Base-by-base conservation (phyloP, 495 filamentous ascomycete genomes). In the Aspergillus nanangensis region DNA sequence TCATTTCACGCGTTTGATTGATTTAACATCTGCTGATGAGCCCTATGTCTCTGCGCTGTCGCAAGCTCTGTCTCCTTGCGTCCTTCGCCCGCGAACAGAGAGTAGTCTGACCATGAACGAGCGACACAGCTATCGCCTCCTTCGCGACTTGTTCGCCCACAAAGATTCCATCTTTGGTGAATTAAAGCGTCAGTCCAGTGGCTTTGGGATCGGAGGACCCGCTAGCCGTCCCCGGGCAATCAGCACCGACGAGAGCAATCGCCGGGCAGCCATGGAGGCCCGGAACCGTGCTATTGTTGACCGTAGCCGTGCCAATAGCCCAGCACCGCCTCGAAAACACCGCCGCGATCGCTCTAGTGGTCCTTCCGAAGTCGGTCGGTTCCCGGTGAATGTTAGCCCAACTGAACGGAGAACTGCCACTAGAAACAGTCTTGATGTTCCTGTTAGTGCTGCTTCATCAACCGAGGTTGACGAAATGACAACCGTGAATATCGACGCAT, bases 91-190 rank as follows among this genome's bases (percentile, higher is more conserved):
- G 13, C 84, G 85, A 43, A 75, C 74, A 9, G 89, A 97, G 52
- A 94, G 80, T 27, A 90, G 86, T 31, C 77, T 99, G 23, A 96
- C 91, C 2, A 90, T 96, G 83, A 84, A 95, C 55, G 94, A 99
- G 67, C 89, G 87, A 44, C 92, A 92, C 69, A 84, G 83, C 50
- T 95, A 90, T 69, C 90, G 93, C 37, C 78, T 99, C 38, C 81
- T 97, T 43, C 86, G 90, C 35, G 93, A 99, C 61, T 78, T 99
- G 15, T 92, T 99, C 56, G 81, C 84, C 3, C 85, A 96, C 66
- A 97, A 97, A 62, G 88, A 95, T 50, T 75, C 83, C 39, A 95
- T 99, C 59, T 99, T 99, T 62, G 84, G 86, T 48, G 93, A 97
- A 65, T 74, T 99, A 45, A 99, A 99, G 69, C 90, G 93, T 43